Evolutionary conservation across 257 asterid species (phyloP), one percentile per base, ranked within the genome.

Genomic region (Scutellaria baicalensis): DNA sequence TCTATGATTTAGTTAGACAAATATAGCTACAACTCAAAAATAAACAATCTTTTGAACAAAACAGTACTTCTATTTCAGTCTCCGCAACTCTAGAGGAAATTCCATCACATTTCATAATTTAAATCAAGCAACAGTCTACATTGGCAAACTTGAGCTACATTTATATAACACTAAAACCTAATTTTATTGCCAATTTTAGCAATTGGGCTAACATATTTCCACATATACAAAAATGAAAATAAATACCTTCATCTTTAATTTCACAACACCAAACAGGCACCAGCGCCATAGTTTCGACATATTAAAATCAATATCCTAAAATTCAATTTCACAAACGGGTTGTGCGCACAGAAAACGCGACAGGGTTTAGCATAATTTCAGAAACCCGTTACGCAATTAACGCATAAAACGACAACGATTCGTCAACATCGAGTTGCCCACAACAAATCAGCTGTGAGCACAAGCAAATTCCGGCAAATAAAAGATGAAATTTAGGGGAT

Each of bases 291-390:
- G 68, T 51, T 21, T 44, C 43, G 17, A 21, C 56, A 48, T 36
- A 33, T 11, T 14, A 69, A 59, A 70, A 69, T 44, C 60, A 38
- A 66, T 44, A 3, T 36, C 21, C 62, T 45, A 67, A 71, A 75
- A 54, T 61, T 70, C 62, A 79, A 79, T 75, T 75, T 67, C 70
- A 72, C 59, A 71, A 79, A 67, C 64, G 52, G 66, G 70, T 43
- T 59, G 35, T 54, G 14, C 51, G 48, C 64, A 74, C 21, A 64
- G 40, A 68, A 59, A 69, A 59, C 64, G 27, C 35, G 51, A 21
- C 47, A 59, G 45, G 62, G 56, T 56, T 44, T 43, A 49, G 50
- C 76, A 67, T 6, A 65, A 58, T 66, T 64, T 35, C 72, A 73
- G 71, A 69, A 73, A 69, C 68, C 66, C 69, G 40, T 27, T 18